Evolutionary conservation across 768 basidiomycete genomes (phyloP), one percentile per base, ranked within the genome.

Genomic region (Termitomyces sp.): DNA sequence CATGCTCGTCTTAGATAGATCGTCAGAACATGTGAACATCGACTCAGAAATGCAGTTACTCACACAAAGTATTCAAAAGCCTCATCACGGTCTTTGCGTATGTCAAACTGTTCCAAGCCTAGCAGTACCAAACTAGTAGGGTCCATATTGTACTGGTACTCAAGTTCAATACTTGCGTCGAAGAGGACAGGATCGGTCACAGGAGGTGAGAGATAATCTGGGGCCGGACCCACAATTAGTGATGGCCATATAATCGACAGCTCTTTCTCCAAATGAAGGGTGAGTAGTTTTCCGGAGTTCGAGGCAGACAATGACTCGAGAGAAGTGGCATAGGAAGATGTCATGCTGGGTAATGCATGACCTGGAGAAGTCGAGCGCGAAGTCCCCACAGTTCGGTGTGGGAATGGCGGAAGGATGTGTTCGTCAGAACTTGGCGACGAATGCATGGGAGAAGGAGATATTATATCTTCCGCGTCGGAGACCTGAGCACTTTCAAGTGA

Each of bases 61-160:
- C 65, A 87, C 89, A 89, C 68, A 62, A 91, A 89, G 62, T 79
- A 89, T 71, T 91, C 89, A 60, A 92, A 92, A 3, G 90, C 90
- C 57, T 84, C 86, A 44, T 87, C 85, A 57, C 79, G 83, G 50
- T 90, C 81, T 65, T 84, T 85, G 47, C 87, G 78, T 49, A 92
- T 89, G 66, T 91, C 89, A 48, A 80, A 79, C 41, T 86, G 65
- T 62, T 92, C 90, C 43, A 90, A 71, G 9, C 79, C 90, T 58
- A 84, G 78, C 53, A 91, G 70, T 1, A 85, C 83, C 28, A 92
- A 72, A 69, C 89, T 91, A 14, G 90, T 92, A 1, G 90, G 84
- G 67, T 92, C 90, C 87, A 92, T 90, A 62, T 92, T 91, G 62
- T 87, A 92, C 63, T 80, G 78, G 46, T 81, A 77, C 56, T 91